Evolutionary conservation across 2,329 filamentous ascomycete genomes (phyloP), one percentile per base, ranked within the genome.

Genomic region (Lasiodiplodia hormozganensis): DNA sequence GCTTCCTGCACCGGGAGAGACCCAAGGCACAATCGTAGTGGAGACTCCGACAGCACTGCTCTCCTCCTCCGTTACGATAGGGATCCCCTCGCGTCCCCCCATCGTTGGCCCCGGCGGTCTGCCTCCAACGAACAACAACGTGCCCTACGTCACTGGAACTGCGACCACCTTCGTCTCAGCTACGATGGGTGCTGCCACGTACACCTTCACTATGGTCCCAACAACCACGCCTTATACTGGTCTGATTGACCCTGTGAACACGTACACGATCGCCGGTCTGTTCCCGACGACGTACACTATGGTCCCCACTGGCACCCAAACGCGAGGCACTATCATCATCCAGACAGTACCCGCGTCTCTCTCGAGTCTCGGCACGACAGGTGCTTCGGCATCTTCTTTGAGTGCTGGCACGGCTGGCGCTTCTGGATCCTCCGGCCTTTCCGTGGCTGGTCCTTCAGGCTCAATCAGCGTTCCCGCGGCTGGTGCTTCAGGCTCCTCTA

Each of bases 101-200:
- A 16, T 57, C 34, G 10, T 21, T 38, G 52, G 23, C 54, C 10
- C 40, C 40, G n/a, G 18, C 7, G 31, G 12, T 23, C n/a, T 25
- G 2, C 21, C 52, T 11, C 56, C 56, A 11, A 56, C 53, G 36
- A 47, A 49, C 18, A 16, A 43, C 23, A 21, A 21, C 21, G 25
- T 25, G 23, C 53, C 53, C 14, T 56, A 56, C 53, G 28, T 56
- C 28, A 34, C 14, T 6, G 53, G 53, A 4, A 56, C 53, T 2
- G 16, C 28, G 8, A 34, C 53, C 53, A 56, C 53, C 25, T 56
- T 56, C 28, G 53, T 56, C 6, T 56, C 53, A n/a, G 53, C 53
- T 6, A 56, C 53, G 10, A 7, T 56, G 18, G 16, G 16, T 1
- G 28, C 7, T 34, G 53, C 53, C 25, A 56, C 53, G 11, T 56